A percentile compares a stretch with the other conserved stretches of the same genome.
Conservation (phyloP, 371 early-diverging fungal species). For the Mortierella polycephala region DNA sequence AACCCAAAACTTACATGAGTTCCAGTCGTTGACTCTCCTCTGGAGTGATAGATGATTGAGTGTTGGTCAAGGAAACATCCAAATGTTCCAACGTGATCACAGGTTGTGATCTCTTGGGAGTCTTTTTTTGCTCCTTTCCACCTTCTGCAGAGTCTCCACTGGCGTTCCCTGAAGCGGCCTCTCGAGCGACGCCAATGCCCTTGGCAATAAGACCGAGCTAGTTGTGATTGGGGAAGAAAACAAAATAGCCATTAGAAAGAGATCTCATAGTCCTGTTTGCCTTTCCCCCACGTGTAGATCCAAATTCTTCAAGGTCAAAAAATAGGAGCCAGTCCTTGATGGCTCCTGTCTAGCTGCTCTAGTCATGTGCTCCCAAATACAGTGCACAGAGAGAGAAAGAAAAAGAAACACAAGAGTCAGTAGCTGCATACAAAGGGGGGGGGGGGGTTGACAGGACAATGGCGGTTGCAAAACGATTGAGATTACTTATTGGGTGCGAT, state of each 20-base stretch:
- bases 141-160: slow-evolving; percentile 4
- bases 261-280: no score
- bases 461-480: no score
- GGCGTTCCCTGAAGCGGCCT: slow-evolving; percentile 18
- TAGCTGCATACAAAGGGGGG: no score
- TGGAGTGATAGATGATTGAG: slow-evolving; percentile 73
- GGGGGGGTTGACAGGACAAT: no score
- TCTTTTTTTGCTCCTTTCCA: slow-evolving; percentile 2
- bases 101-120: slow-evolving; percentile 35
- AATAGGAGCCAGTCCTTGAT: no score
- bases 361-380: not conserved
- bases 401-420: no score
- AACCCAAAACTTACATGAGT: no score
- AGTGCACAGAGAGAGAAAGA: not conserved
- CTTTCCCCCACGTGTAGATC: no score
- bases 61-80: slow-evolving; percentile 67
- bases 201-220: slow-evolving; percentile 69
- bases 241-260: no score
- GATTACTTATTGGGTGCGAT: slow-evolving; percentile 89
- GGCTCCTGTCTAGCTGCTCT: no score
- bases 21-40: slow-evolving; percentile 68
- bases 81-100: slow-evolving; percentile 64
- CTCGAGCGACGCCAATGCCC: slow-evolving; percentile 40
- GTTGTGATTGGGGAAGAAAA: no score
- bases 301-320: no score